A percentile compares a stretch with the other conserved stretches of the same genome.
These are phyloP conservation scores for Sechiopsis laciniata DNA, from an alignment of 306 rosid species.

Conservation along the genomic window DNA sequence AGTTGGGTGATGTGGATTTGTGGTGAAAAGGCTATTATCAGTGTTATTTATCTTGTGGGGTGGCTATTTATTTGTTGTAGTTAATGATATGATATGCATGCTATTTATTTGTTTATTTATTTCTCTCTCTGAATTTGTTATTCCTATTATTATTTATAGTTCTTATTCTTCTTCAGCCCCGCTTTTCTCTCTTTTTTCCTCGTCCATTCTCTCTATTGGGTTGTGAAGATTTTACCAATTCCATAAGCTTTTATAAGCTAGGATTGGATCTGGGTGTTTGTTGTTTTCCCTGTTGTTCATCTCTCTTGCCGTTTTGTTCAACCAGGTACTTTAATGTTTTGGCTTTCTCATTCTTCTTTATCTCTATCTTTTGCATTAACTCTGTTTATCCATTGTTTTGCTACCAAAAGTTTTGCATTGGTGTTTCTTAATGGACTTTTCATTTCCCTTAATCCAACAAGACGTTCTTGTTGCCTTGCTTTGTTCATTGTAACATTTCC, in stretches of 20 bases:
- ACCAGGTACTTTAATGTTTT: slow-evolving; percentile 29
- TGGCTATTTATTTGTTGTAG: slow-evolving; percentile 40
- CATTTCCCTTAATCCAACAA: neutral
- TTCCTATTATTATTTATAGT: neutral
- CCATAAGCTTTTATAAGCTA: slow-evolving; percentile 25
- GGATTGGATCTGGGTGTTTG: slow-evolving; percentile 21
- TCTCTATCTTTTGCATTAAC: neutral
- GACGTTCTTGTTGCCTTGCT: neutral
- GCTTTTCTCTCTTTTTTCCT: slow-evolving; percentile 23
- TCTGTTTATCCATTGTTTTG: neutral
- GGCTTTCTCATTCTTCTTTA: neutral
- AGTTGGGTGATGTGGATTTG: neutral
- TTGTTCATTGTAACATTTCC: neutral
- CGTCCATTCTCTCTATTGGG: slow-evolving; percentile 16
- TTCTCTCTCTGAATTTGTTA: slow-evolving; percentile 29
- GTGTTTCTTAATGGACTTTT: neutral
- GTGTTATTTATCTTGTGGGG: slow-evolving; percentile 39
- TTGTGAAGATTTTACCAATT: slow-evolving; percentile 26
- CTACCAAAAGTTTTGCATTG: neutral
- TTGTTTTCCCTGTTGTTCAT: neutral
- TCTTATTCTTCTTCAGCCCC: slow-evolving; percentile 3
- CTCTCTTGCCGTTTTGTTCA: neutral
- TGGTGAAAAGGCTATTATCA: slow-evolving; percentile 32
- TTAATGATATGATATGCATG: slow-evolving; percentile 80
- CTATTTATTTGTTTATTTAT: slow-evolving; percentile 1